phyloP scores from a whole-genome alignment of 345 rosid genomes.

The Cardiospermum halicacabum region DNA sequence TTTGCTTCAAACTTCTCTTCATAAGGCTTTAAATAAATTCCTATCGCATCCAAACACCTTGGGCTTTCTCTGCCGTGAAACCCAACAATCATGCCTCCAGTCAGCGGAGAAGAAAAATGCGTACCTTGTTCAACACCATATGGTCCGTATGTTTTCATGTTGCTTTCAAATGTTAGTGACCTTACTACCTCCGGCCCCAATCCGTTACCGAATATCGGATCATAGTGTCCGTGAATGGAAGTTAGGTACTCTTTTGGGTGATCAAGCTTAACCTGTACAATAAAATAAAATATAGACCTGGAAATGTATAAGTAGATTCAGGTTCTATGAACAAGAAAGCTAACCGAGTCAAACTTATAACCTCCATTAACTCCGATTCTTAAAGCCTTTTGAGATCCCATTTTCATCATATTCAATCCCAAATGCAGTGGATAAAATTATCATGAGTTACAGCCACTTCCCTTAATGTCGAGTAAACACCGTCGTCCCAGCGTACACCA shows the following conservation, averaged over 20 bases:
- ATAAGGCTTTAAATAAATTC: constrained; percentile 54
- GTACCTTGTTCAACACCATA: constrained; percentile 75
- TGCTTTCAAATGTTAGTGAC: constrained; percentile 73
- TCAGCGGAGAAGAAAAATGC: constrained; percentile 50
- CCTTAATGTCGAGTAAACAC: constrained; percentile 52
- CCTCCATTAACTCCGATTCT: constrained; percentile 78
- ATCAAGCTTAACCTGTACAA: constrained; percentile 57
- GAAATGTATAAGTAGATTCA: no score
- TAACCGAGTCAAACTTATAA: constrained; percentile 50
- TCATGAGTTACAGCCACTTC: constrained; percentile 62
- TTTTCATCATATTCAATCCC: constrained; percentile 69
- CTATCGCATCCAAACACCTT: constrained; percentile 72
- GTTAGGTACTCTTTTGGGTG: constrained; percentile 68
- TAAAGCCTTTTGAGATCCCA: constrained; percentile 66
- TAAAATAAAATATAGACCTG: neutral
- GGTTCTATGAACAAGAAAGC: no score
- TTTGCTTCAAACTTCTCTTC: constrained; percentile 11
- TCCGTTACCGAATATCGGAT: constrained; percentile 35
- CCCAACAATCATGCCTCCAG: constrained; percentile 62
- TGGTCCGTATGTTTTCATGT: constrained; percentile 66
- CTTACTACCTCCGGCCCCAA: constrained; percentile 46
- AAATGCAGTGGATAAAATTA: constrained; percentile 54
- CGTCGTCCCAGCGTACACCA: constrained; percentile 75
- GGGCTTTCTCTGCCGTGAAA: constrained; percentile 68
- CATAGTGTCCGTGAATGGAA: constrained; percentile 65